Conservation (phyloP, 441 rosid species). For the Euphorbia neoarborescens region DNA sequence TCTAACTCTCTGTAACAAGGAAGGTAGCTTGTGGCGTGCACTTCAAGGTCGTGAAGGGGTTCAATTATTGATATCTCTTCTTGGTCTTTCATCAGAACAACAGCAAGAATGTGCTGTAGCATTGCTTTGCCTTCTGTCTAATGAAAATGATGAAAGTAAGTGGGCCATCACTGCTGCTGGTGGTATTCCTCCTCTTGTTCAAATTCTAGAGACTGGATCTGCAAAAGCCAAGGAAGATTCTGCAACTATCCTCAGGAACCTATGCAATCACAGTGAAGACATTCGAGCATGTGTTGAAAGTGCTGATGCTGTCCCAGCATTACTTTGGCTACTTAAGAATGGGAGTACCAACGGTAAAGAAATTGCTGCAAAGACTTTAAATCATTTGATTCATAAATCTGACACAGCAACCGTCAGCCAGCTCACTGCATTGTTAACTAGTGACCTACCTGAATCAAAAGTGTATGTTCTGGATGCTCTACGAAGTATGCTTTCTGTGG, state of each 20-base stretch:
- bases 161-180: slow-evolving; percentile 99
- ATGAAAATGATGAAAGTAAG: slow-evolving; percentile 98
- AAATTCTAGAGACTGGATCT: slow-evolving; percentile 94
- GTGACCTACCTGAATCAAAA: slow-evolving; percentile 97
- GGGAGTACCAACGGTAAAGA: slow-evolving; percentile 97
- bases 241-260: slow-evolving; percentile 88
- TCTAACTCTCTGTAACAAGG: slow-evolving; percentile 69
- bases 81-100: slow-evolving; percentile 98
- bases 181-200: slow-evolving; percentile 99
- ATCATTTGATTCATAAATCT: slow-evolving; percentile 91
- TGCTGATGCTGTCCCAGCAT: slow-evolving; percentile 99
- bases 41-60: slow-evolving; percentile 99
- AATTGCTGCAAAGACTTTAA: slow-evolving; percentile 94
- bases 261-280: slow-evolving; percentile 99
- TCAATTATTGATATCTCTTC: slow-evolving; percentile 94
- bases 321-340: slow-evolving; percentile 92
- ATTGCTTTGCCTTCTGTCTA: slow-evolving; percentile 82
- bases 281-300: slow-evolving; percentile 99
- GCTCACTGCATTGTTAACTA: slow-evolving; percentile 87
- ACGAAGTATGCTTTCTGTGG: slow-evolving; percentile 90
- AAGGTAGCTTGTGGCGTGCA: slow-evolving; percentile 89
- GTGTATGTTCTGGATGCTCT: slow-evolving; percentile 88
- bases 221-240: slow-evolving; percentile 99
- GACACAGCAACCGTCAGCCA: slow-evolving; percentile 98
- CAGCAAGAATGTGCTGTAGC: slow-evolving; percentile 99